Evolutionary conservation across 176 grass and related monocot genomes (phyloP).

Genomic region (Zea luxurians): DNA sequence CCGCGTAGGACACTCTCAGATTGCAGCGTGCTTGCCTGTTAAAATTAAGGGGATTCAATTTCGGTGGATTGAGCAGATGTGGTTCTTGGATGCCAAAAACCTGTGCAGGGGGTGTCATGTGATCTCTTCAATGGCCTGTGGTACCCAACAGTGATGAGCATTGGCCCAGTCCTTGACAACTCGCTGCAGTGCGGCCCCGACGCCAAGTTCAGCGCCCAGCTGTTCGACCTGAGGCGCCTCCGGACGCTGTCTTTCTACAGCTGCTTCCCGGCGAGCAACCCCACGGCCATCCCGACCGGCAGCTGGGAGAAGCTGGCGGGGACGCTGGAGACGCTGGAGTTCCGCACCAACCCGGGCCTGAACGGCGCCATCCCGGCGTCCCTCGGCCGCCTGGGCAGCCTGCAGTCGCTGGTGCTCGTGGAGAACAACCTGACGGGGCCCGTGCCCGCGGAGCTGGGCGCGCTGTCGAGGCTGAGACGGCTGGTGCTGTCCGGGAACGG

Average conservation of each 20-base stretch:
- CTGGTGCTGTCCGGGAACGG: slow-evolving; percentile 75
- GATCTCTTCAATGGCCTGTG: slow-evolving; percentile 81
- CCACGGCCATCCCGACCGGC: slow-evolving; percentile 39
- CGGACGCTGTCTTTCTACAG: slow-evolving; percentile 67
- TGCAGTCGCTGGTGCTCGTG: slow-evolving; percentile 75
- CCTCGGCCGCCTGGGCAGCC: slow-evolving; percentile 56
- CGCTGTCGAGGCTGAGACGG: slow-evolving; percentile 46
- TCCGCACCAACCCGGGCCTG: slow-evolving; percentile 71
- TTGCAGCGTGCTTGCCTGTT: neutral
- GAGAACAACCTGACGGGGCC: slow-evolving; percentile 65
- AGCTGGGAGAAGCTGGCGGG: slow-evolving; percentile 67
- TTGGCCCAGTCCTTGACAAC: slow-evolving; percentile 89
- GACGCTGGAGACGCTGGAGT: slow-evolving; percentile 66
- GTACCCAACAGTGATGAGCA: slow-evolving; percentile 72
- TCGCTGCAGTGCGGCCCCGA: slow-evolving; percentile 62
- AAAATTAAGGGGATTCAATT: neutral
- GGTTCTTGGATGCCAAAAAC: slow-evolving; percentile 19
- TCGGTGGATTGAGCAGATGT: slow-evolving; percentile 17
- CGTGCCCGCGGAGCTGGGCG: slow-evolving; percentile 57
- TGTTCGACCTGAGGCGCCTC: slow-evolving; percentile 80
- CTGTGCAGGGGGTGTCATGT: slow-evolving; percentile 90
- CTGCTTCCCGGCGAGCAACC: slow-evolving; percentile 61
- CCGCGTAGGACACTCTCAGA: neutral
- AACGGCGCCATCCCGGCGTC: slow-evolving; percentile 46
- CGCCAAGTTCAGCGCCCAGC: slow-evolving; percentile 56